phyloP scores from a whole-genome alignment of 2,329 filamentous ascomycete species.

The Cladophialophora carrionii region DNA sequence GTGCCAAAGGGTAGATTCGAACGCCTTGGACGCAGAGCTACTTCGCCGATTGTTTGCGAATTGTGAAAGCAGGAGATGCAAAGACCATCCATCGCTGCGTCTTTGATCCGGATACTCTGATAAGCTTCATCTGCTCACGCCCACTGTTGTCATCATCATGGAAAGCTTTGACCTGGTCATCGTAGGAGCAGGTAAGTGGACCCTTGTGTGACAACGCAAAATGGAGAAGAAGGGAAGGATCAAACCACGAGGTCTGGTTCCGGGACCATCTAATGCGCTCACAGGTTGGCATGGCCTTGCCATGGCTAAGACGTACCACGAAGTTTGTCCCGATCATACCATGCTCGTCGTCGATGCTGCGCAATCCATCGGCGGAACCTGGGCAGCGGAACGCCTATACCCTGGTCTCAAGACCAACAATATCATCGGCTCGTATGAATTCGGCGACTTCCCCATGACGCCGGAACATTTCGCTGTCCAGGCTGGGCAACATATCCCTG shows the following conservation, averaged over 20 bases:
- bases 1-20: neutral
- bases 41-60: neutral
- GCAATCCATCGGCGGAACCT: conserved; percentile 67
- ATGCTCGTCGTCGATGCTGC: conserved; percentile 63
- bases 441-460: conserved; percentile 72
- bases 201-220: neutral
- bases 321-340: conserved; percentile 61
- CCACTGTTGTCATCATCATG: neutral
- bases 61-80: neutral
- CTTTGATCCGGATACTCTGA: neutral
- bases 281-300: conserved; percentile 61
- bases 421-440: conserved; percentile 72
- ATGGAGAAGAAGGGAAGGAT: neutral
- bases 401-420: conserved; percentile 74
- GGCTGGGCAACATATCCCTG: conserved; percentile 63
- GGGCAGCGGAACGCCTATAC: conserved; percentile 68
- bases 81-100: neutral
- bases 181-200: conserved; percentile 16
- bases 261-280: neutral
- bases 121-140: neutral
- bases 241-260: neutral
- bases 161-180: conserved; percentile 15
- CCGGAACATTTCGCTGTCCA: conserved; percentile 55
- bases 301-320: conserved; percentile 64
- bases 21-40: neutral